Conservation (phyloP, 768 basidiomycete genomes). For the Peribolospora baueri region DNA sequence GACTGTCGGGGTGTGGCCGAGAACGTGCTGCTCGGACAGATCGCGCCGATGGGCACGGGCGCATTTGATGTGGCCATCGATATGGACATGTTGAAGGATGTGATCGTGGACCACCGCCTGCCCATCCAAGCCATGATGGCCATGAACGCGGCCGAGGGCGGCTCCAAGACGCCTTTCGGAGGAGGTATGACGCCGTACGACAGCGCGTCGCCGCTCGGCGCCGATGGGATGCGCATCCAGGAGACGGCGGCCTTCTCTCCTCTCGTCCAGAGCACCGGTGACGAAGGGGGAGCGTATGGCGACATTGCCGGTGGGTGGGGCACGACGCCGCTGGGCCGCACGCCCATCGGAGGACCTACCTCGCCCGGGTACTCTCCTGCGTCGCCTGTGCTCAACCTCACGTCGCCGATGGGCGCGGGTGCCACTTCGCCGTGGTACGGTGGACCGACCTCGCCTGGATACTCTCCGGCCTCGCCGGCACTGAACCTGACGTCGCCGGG, state of each 20-base stretch:
- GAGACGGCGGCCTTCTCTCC: slow-evolving; percentile 88
- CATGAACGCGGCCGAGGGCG: slow-evolving; percentile 23
- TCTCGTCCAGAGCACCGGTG: slow-evolving; percentile 49
- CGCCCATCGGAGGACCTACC: slow-evolving; percentile 26
- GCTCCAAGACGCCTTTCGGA: slow-evolving; percentile 23
- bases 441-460: slow-evolving; percentile 15
- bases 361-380: slow-evolving; percentile 73
- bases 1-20: slow-evolving; percentile 98
- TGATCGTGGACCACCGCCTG: slow-evolving; percentile 83
- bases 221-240: slow-evolving; percentile 49
- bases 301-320: slow-evolving; percentile 9
- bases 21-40: slow-evolving; percentile 95
- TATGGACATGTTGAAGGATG: slow-evolving; percentile 94
- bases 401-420: slow-evolving; percentile 70
- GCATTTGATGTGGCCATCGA: slow-evolving; percentile 63
- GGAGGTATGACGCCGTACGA: slow-evolving; percentile 85
- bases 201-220: slow-evolving; percentile 55
- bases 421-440: slow-evolving; percentile 44
- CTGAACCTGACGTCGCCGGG: neutral
- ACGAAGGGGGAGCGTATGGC: slow-evolving; percentile 33
- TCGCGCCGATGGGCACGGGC: slow-evolving; percentile 99
- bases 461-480: slow-evolving; percentile 16
- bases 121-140: slow-evolving; percentile 56
- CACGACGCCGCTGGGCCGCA: neutral
- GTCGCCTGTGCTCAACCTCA: slow-evolving; percentile 69